Conservation (phyloP, 768 basidiomycete species). For the Rhodotorula kratochvilovae region DNA sequence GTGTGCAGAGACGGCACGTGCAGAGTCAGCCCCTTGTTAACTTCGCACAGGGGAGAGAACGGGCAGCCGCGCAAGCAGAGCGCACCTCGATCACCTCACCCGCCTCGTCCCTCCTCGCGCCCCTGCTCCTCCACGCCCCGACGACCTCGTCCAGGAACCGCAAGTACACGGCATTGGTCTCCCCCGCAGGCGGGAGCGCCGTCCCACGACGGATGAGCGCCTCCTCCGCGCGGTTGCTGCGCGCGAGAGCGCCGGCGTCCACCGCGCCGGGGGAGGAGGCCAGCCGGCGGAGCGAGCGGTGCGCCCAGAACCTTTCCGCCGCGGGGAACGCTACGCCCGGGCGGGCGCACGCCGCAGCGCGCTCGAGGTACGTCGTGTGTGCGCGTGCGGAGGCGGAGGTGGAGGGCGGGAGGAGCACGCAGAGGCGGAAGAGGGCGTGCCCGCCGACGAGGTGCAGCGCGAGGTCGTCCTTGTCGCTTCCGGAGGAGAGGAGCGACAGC, state of each 20-base stretch:
- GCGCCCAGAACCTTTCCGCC: slow-evolving; percentile 3
- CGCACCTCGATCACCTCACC: slow-evolving; percentile 32
- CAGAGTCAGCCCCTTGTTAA: too few relatives aligned
- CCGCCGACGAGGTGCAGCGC: slow-evolving; percentile 23
- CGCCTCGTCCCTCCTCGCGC: neutral
- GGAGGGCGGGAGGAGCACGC: neutral
- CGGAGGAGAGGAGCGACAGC: neutral
- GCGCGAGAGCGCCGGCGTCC: neutral
- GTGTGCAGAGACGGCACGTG: neutral
- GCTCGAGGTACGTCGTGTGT: slow-evolving; percentile 30
- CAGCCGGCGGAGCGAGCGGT: slow-evolving; percentile 19
- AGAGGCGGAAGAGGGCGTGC: slow-evolving; percentile 11
- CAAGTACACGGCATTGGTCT: slow-evolving; percentile 27
- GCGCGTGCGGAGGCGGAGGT: neutral
- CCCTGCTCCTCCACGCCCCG: slow-evolving; percentile 19
- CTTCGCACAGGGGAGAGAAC: neutral
- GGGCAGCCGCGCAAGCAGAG: neutral
- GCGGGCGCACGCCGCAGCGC: neutral
- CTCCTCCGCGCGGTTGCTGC: slow-evolving; percentile 19
- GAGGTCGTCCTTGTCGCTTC: slow-evolving; percentile 7
- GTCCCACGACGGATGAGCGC: slow-evolving; percentile 13
- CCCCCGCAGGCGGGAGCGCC: slow-evolving; percentile 30
- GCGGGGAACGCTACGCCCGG: slow-evolving; percentile 2
- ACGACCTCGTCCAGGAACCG: slow-evolving; percentile 33
- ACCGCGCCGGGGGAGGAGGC: too few relatives aligned